Evolutionary conservation across 1,284 basidiomycete species (phyloP), one percentile per base, ranked within the genome.

Genomic region (Cryptococcus sp.): DNA sequence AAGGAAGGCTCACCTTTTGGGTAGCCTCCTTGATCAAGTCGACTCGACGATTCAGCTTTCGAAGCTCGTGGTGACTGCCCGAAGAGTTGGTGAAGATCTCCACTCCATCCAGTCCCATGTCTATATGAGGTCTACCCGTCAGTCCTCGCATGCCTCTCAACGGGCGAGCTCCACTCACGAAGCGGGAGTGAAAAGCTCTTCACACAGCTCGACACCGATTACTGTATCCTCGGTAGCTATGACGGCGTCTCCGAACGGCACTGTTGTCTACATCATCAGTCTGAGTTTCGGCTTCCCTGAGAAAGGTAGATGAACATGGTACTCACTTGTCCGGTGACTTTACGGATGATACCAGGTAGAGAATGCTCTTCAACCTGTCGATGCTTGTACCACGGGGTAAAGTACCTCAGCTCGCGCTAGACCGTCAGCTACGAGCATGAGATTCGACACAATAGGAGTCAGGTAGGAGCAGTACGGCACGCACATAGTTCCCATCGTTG

Each of bases 51-150:
- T 92, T 83, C 16, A 98, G 79, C 73, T 98, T 98, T 26, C 95
- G 83, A 24, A 98, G 81, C 68, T 98, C 95, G 66, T 98, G 94
- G 67, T 98, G 95, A 68, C 89, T 94, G 4, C 89, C 94, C 53
- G 88, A 93, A 0, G 92, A 94, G 75, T 98, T 98, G 18, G 93
- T 94, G 68, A 98, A 95, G 54, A 98, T 95, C 73, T 98, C 94
- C 2, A 97, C 94, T 5, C 95, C 94, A 65, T 97, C 92, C 7
- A 98, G 79, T 6, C 93, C 94, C 89, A 97, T 97, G 11, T 85
- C 74, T 52, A 97, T 94, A 70, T 98, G 94, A 5, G 95, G 95
- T 57, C 92, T 92, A 56, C 6, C 22, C 25, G 5, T 43, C 36
- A 39, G 18, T 26, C 5, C 25, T 12, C 16, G 12, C 11, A 6